Base-by-base conservation (phyloP, 768 basidiomycete species). In the Amyloporia xantha region DNA sequence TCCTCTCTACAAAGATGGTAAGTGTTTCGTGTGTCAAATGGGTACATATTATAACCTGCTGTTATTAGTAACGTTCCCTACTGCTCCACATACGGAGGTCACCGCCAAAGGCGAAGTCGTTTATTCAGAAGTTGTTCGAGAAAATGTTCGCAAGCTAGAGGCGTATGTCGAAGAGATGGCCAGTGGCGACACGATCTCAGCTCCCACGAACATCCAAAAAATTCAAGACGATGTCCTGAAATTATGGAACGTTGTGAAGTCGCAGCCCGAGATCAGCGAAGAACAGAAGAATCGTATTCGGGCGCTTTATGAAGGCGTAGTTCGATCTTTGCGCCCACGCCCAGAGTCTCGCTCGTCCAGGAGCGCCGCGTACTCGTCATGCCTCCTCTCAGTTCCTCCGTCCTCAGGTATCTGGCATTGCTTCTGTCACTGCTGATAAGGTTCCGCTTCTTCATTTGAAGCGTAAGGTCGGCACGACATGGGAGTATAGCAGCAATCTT, bases 151-250 rank as follows among this genome's bases (percentile, higher is more conserved):
- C 59, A 97, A 98, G 71, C 76, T 99, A 38, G 96, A 99, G 68
- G 91, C 92, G 1, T 99, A 99, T 59, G 96, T 91, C 47, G 84
- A 93, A 60, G 93, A 99, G 70, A 99, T 99, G 96, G 93, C 96
- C 1, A 91, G 88, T 51, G 91, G 92, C 2, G 91, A 94, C 62
- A 82, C 87, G 5, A 86, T 91, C 44, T 79, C 88, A 2, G 78
- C 78, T 17, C 73, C 81, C 27, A 80, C 94, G 63, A 97, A 98
- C 69, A 88, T 96, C 52, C 89, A 96, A 71, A 98, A 98, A 70
- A 92, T 98, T 39, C 94, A 98, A 62, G 90, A 94, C 35, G 93
- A 98, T 57, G 91, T 99, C 42, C 75, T 93, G 48, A 97, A 94
- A 62, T 79, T 99, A 4, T 99, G 95, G 93, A 92, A 86, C 46